Evolutionary conservation across 129 eudicot genomes (phyloP), one percentile per base, ranked within the genome.

Genomic region (Flaveria trinervia): DNA sequence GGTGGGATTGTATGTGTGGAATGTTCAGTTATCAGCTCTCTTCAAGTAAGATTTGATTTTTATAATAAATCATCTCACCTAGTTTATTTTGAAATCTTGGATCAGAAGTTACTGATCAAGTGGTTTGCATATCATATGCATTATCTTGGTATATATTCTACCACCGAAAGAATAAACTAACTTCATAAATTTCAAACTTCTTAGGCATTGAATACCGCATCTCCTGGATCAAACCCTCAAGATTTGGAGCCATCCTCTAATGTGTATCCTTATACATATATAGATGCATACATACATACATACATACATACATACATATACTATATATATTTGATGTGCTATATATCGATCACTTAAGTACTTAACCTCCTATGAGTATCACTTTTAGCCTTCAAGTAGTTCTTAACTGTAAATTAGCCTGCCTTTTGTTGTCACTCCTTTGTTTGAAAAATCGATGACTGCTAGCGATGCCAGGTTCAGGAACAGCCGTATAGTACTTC

Each of bases 1-100:
- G 88, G 90, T 30, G 93, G 88, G 41, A 75, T 88, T 25, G 81
- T 81, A 70, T 88, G 93, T 80, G 56, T 78, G 78, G 85, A 81
- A 22, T 88, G 93, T 81, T 81, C 86, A 56, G 68, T 57, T 76
- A 49, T 48, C 3, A 75, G 79, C 44, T 77, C 80, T 55, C 67
- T 80, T 51, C 22, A 51, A 85, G 92, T 85, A 81, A 70, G 83
- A 57, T 44, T 45, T 41, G 51, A 17, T 43, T 43, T 72, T 59
- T 26, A 39, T 59, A 45, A 44, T 1, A 39, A 4, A 23, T 4
- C 10, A 14, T 54, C 39, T 23, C 8, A 26, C 17, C 3, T 23
- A 25, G 26, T 72, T 4, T 72, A 14, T 20, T 54, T 30, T 74
- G n/a, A 60, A 28, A 5, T 9, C 33, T 9, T 45, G 56, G 11